Evolutionary conservation across 148 eudicot species (phyloP).

Genomic region (Camellia japonica): DNA sequence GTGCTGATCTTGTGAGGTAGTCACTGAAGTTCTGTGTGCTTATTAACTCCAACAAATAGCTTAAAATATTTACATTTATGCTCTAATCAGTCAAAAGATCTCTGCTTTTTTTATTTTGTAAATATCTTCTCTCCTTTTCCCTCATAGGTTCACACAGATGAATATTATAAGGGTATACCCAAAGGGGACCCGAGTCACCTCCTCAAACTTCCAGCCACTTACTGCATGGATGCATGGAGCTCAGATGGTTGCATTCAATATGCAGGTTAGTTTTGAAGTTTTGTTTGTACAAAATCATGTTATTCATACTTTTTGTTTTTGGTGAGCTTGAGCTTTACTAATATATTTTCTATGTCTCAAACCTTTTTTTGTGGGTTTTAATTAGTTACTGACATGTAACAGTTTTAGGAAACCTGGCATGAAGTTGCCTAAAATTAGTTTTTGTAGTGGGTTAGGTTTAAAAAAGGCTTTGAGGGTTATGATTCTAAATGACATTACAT

Average conservation of each 20-base stretch:
- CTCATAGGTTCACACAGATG: slow-evolving; percentile 48
- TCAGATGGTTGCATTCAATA: slow-evolving; percentile 68
- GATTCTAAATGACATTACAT: too few species aligned
- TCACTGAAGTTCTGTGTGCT: not conserved
- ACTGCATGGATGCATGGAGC: slow-evolving; percentile 67
- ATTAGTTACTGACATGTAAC: not conserved
- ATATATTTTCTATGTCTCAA: not conserved
- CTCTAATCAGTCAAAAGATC: not conserved
- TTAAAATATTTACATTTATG: not conserved
- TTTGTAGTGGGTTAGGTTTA: not conserved
- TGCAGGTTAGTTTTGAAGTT: slow-evolving; percentile 43
- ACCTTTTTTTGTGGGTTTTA: not conserved
- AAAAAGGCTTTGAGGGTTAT: too few species aligned
- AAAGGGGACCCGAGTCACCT: slow-evolving; percentile 61
- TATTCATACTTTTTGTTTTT: not conserved
- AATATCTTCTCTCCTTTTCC: not conserved
- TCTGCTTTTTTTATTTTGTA: not conserved
- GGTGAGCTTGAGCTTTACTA: not conserved
- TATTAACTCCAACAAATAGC: not conserved
- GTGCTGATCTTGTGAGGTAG: slow-evolving; percentile 75
- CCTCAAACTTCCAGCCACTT: slow-evolving; percentile 57
- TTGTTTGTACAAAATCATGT: not conserved
- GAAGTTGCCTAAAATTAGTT: not conserved
- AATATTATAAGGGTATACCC: slow-evolving; percentile 59
- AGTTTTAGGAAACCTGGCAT: not conserved